A percentile compares a stretch with the other conserved stretches of the same genome.
Evolutionary conservation across 2,329 filamentous ascomycete species (phyloP).

Genomic region (Colletotrichum trifolii): DNA sequence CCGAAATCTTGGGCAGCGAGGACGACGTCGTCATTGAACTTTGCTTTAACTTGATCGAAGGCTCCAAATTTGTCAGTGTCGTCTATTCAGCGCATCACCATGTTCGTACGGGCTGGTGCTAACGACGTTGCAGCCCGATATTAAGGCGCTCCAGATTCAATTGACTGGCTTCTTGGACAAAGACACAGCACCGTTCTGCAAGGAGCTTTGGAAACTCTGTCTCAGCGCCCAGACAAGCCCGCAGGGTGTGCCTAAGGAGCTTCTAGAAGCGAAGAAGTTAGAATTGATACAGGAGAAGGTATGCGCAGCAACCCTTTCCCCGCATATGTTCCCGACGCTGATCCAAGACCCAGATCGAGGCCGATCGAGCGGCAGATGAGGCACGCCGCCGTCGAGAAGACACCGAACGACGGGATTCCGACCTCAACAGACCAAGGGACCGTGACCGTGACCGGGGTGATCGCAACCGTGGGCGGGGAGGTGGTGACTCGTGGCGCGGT

Average conservation of each 20-base stretch:
- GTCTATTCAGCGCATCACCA: background rate
- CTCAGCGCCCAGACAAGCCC: conserved; percentile 89
- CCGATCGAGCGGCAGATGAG: conserved; percentile 83
- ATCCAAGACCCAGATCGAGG: conserved; percentile 72
- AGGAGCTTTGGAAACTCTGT: conserved; percentile 91
- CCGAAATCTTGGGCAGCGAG: conserved; percentile 88
- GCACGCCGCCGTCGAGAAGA: conserved; percentile 77
- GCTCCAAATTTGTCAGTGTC: conserved; percentile 75
- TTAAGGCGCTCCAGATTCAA: conserved; percentile 94
- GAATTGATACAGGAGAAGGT: conserved; percentile 97
- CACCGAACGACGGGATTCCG: conserved; percentile 76
- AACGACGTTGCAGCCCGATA: conserved; percentile 77
- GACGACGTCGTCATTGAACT: conserved; percentile 97
- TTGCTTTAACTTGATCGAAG: conserved; percentile 77
- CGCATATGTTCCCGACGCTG: background rate
- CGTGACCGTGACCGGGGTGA: conserved; percentile 58
- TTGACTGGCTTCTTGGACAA: conserved; percentile 96
- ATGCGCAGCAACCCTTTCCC: conserved; percentile 34
- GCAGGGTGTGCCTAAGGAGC: conserved; percentile 91
- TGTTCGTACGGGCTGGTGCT: background rate
- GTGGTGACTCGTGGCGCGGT: conserved; percentile 64
- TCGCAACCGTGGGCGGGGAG: conserved; percentile 62
- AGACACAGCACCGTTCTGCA: conserved; percentile 88
- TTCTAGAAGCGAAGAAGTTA: conserved; percentile 94
- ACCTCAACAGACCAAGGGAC: conserved; percentile 75